Evolutionary conservation across 768 basidiomycete genomes (phyloP).

Genomic region (Lactarius sanguifluus): DNA sequence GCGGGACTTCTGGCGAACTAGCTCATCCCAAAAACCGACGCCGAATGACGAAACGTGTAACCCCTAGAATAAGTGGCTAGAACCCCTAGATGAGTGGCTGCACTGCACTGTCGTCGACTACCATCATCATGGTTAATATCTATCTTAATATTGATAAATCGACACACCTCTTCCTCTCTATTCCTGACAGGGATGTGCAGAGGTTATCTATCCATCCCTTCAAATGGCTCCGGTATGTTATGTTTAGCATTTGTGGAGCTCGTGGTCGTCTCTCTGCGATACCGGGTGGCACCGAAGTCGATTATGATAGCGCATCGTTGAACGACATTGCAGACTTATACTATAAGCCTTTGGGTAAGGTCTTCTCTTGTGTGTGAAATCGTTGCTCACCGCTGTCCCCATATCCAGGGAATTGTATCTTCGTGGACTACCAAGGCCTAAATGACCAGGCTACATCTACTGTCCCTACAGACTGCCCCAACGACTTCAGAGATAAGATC

Average conservation of each 20-base stretch:
- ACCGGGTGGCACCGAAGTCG: background rate
- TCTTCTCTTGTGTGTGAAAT: background rate
- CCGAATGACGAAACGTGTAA: no score
- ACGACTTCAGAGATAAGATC: background rate
- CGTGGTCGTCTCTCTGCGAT: background rate
- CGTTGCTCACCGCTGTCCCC: background rate
- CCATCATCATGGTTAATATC: background rate
- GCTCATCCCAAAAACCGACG: no score
- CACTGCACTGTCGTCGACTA: background rate
- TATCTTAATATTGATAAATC: background rate
- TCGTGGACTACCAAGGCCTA: background rate
- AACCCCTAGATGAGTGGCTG: no score
- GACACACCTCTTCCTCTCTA: background rate
- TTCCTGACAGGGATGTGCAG: background rate
- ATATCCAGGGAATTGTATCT: background rate
- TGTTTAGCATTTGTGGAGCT: constrained; percentile 9
- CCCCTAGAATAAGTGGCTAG: no score
- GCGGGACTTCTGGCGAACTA: background rate
- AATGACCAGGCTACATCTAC: background rate
- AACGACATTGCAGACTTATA: background rate
- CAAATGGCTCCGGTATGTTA: constrained; percentile 2
- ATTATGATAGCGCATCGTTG: background rate
- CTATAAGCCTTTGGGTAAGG: constrained; percentile 8
- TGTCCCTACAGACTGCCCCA: background rate
- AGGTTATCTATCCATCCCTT: constrained; percentile 3